Base-by-base conservation (phyloP, 2,329 filamentous ascomycete species). In the Alternaria ventricosa region DNA sequence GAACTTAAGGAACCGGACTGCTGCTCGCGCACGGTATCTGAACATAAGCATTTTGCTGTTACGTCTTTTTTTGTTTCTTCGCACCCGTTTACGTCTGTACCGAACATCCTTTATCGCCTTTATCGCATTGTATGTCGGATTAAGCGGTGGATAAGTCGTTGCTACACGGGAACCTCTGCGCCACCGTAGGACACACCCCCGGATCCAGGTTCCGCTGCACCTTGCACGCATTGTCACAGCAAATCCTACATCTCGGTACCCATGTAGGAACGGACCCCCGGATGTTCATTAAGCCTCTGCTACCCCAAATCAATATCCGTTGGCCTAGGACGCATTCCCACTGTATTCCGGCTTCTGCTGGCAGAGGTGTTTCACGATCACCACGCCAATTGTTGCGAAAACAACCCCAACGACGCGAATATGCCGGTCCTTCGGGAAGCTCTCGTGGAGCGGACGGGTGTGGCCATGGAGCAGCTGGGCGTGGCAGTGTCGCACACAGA, bases 341-440 rank as follows among this genome's bases (percentile, higher is more conserved):
- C 63, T 64, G 65, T 70, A 65, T 70, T 63, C 71, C 64, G 70
- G 66, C 75, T 76, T 75, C 70, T 75, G 76, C 77, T 77, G 76
- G 75, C 72, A 74, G 71, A 71, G 71, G 76, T 72, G 66, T 75
- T 73, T 66, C 63, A 71, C 68, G 23, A 69, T 61, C 56, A 57
- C 51, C 61, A 57, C 63, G 28, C 57, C 63, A 58, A 55, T 63
- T 60, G 46, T 53, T 58, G 45, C 47, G 53, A 62, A 65, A 46
- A 57, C 63, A 22, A 66, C 44, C 51, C 36, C 56, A 44, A 55
- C 54, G 53, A 71, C 55, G 61, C 66, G 62, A 69, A 70, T 27
- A 80, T 80, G 78, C 77, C 78, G 64, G 77, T 70, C 43, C 65
- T 80, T 70, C 67, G 71, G 58, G 75, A 78, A 45, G 61, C 70